Evolutionary conservation across 305 asterid genomes (phyloP).

Genomic region (Plantago coronopus): DNA sequence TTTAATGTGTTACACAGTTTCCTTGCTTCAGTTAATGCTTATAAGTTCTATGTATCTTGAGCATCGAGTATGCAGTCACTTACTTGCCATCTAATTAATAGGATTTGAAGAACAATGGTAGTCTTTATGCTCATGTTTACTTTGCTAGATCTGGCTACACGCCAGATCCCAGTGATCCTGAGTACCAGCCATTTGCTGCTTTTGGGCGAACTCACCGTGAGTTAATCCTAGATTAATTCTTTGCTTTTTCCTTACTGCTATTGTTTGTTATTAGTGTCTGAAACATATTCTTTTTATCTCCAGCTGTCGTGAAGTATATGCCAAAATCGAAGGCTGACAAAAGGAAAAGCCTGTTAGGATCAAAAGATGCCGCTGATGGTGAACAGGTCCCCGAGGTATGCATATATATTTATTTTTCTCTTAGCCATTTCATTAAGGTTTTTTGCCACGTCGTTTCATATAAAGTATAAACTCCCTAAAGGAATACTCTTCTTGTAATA

Average conservation of each 20-base stretch:
- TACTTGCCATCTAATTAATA: constrained; percentile 28
- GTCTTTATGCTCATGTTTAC: constrained; percentile 87
- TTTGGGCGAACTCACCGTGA: constrained; percentile 77
- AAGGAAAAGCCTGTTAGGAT: constrained; percentile 76
- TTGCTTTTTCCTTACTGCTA: not conserved
- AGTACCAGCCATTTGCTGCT: constrained; percentile 79
- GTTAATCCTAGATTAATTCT: constrained; percentile 23
- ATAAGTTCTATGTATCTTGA: constrained; percentile 13
- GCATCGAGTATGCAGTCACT: constrained; percentile 14
- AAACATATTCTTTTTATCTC: constrained; percentile 20
- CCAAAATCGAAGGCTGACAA: constrained; percentile 77
- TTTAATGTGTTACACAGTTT: constrained; percentile 20
- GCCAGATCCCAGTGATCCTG: constrained; percentile 85
- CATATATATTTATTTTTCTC: constrained; percentile 18
- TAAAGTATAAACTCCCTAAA: too few species aligned
- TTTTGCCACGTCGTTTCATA: too few species aligned
- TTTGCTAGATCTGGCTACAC: constrained; percentile 92
- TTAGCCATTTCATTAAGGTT: not conserved
- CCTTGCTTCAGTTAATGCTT: constrained; percentile 10
- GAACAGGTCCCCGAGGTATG: constrained; percentile 49
- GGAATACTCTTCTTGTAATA: too few species aligned
- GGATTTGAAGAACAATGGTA: constrained; percentile 87
- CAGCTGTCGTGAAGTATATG: constrained; percentile 74
- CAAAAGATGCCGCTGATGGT: constrained; percentile 37
- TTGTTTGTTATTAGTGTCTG: constrained; percentile 10